Evolutionary conservation across 768 basidiomycete genomes (phyloP), one percentile per base, ranked within the genome.

Genomic region (Tylopilus sp.): DNA sequence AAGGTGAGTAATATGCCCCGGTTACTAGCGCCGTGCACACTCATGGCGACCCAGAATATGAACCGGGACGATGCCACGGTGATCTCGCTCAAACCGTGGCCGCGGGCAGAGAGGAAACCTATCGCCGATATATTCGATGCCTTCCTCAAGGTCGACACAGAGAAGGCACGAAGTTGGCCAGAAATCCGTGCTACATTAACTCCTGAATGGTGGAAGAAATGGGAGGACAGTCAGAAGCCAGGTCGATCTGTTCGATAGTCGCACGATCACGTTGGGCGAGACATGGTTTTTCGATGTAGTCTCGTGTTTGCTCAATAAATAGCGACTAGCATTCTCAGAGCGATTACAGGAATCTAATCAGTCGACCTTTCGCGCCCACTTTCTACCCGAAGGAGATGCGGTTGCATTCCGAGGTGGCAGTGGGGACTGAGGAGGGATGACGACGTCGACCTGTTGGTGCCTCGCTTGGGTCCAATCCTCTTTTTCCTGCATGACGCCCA

Each of bases 291-390:
- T 41, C 17, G 17, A 39, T 44, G 35, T 53, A 35, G 40, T 45
- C 21, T 39, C 6, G 31, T 31, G 36, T 18, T 33, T 18, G 42
- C 25, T 18, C 40, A 21, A 66, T 69, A 62, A 53, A 59, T 56
- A 62, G n/a, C 35, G 44, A 56, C 41, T 42, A 25, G 39, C 44
- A 22, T 40, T 55, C 31, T 42, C 18, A 52, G 53, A 62, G 38
- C 8, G 39, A 53, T 44, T 57, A 58, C 57, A 55, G 44, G 20
- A 45, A 51, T 48, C 56, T 60, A 67, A 71, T 51, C 69, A 88
- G 70, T 88, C 86, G 35, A 88, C 76, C 71, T 88, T 88, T 61
- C 86, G 73, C 30, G 86, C 75, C 86, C 86, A 88, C 69, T 79
- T 85, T 63, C 82, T 79, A 8, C 79, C 78, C 6, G 76, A 71